phyloP scores from a whole-genome alignment of 164 flowering plant genomes.

The Annona cherimola region DNA sequence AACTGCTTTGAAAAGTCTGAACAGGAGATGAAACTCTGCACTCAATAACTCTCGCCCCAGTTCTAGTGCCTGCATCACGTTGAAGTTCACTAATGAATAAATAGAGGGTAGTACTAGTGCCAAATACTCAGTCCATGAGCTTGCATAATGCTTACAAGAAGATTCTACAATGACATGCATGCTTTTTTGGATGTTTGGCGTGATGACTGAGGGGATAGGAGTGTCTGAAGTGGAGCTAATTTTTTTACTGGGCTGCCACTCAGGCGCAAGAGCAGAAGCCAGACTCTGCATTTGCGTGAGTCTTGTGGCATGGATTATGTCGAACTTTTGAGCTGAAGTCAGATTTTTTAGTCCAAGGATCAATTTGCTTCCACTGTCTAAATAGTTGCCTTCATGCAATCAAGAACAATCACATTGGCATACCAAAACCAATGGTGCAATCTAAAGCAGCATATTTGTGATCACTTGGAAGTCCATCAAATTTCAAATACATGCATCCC shows the following conservation, averaged over 20 bases:
- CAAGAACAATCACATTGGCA: background rate
- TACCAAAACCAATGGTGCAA: background rate
- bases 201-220: background rate
- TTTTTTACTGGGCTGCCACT: background rate
- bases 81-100: background rate
- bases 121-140: background rate
- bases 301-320: background rate
- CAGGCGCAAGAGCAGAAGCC: background rate
- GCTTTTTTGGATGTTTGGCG: background rate
- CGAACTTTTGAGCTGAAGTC: too few relatives aligned
- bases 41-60: slow-evolving; percentile 57
- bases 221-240: background rate
- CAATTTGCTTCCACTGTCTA: too few relatives aligned
- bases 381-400: background rate
- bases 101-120: background rate
- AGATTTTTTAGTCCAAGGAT: too few relatives aligned
- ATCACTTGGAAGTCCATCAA: background rate
- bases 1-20: slow-evolving; percentile 64
- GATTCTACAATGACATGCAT: background rate
- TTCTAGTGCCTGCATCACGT: slow-evolving; percentile 55
- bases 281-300: background rate
- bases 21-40: slow-evolving; percentile 52
- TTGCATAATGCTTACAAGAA: background rate
- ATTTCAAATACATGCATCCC: background rate
- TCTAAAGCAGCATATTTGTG: background rate